Evolutionary conservation across 1,284 basidiomycete species (phyloP), one percentile per base, ranked within the genome.

Genomic region (Puccinia hordei): DNA sequence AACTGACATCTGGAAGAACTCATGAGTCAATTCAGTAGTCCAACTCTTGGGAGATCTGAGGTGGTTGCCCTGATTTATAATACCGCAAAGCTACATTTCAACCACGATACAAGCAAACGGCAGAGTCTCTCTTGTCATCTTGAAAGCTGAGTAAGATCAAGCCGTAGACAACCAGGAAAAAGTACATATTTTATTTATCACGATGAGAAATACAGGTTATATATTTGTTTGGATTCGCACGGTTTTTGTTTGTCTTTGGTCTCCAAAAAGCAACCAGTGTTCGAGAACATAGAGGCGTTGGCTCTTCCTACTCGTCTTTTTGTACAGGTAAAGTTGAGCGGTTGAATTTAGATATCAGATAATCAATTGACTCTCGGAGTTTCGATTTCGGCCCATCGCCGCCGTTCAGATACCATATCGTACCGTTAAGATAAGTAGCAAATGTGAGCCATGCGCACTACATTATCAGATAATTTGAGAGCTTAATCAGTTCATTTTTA

Each of bases 341-440:
- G 33, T 55, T 38, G 33, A 38, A 73, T 53, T 73, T 73, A 9
- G 69, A 51, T 8, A 73, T 27, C 3, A 73, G 22, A 8, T 38
- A 73, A 22, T 53, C 46, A 19, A 73, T 38, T 12, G 46, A 12
- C 10, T 19, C 15, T 38, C 51, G 19, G 51, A 55, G 35, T 55
- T 69, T 78, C 22, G 51, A 72, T 1, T 55, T 30, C 10, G 53
- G 27, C 12, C 51, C 38, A 12, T 53, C 27, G n/a, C 72, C 63
- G 19, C 22, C 33, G 30, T 66, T 80, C 51, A 75, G 17, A 81
- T 83, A 85, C 83, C 83, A 85, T 81, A 84, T 81, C 74, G 81
- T 81, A 61, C 76, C 83, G 81, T 84, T 84, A 69, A 85, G 82
- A 80, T 84, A 83, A 49, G 84, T 84, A 44, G 84, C 84, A 82